phyloP scores from a whole-genome alignment of 768 basidiomycete genomes.

The Xerocomellus chrysenteron region DNA sequence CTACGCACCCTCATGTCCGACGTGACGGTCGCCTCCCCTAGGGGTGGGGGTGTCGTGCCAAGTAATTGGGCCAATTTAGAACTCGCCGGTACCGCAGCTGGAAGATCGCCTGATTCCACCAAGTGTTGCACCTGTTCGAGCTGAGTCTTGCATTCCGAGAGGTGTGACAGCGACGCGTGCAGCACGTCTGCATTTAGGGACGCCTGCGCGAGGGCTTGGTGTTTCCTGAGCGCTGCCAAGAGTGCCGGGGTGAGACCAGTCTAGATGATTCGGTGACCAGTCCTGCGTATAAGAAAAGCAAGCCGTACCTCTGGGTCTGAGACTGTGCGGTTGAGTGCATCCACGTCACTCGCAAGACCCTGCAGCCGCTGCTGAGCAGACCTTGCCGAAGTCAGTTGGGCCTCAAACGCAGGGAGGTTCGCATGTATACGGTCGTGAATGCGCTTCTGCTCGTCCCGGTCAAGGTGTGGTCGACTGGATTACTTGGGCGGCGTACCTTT shows the following conservation, averaged over 20 bases:
- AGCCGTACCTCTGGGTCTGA: conserved; percentile 58
- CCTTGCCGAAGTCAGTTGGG: conserved; percentile 59
- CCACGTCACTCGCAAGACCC: conserved; percentile 52
- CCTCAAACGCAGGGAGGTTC: conserved; percentile 62
- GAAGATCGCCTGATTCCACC: conserved; percentile 57
- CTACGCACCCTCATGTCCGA: conserved; percentile 56
- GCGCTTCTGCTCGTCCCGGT: conserved; percentile 44
- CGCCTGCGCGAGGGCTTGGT: conserved; percentile 64
- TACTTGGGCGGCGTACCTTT: conserved; percentile 48
- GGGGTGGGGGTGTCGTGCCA: conserved; percentile 45
- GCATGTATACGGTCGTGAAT: conserved; percentile 73
- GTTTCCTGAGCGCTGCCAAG: conserved; percentile 52
- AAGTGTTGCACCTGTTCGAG: conserved; percentile 45
- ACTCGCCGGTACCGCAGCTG: conserved; percentile 56
- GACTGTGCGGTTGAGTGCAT: conserved; percentile 48
- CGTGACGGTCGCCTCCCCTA: conserved; percentile 53
- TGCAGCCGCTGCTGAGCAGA: conserved; percentile 61
- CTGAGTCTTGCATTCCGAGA: conserved; percentile 51
- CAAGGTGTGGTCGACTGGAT: neutral
- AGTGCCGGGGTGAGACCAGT: conserved; percentile 66
- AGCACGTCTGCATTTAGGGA: conserved; percentile 52
- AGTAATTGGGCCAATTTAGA: conserved; percentile 45
- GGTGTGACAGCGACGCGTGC: conserved; percentile 52
- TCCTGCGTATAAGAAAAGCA: conserved; percentile 1
- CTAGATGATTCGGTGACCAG: conserved; percentile 37